Percentiles rank a stretch among this genome's conserved stretches.
Evolutionary conservation across 208 protist species (phyloP).

Genomic region (Leishmania amazonensis): DNA sequence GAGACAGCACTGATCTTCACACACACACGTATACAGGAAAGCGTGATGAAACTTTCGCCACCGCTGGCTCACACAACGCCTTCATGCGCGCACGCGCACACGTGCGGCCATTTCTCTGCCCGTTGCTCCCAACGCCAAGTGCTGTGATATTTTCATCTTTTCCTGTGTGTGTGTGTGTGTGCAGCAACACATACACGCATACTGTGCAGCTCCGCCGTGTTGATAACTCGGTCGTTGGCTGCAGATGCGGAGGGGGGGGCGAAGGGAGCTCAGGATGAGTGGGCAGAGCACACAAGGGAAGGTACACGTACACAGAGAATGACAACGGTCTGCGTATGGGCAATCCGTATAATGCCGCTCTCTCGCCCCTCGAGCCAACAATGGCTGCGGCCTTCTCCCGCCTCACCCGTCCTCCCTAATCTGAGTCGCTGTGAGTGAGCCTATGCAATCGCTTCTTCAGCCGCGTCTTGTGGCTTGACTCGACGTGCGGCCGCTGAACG

Average conservation of each 20-base stretch:
- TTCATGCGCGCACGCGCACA: background rate
- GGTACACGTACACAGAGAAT: background rate
- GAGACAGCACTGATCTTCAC: background rate
- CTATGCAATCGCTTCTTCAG: slow-evolving; percentile 51
- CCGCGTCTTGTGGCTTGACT: slow-evolving; percentile 60
- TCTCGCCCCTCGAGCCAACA: background rate
- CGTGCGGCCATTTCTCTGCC: too few relatives aligned
- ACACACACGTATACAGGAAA: background rate
- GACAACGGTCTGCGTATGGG: background rate
- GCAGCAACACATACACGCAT: background rate
- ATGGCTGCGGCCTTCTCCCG: too few relatives aligned
- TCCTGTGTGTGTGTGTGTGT: background rate
- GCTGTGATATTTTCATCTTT: background rate
- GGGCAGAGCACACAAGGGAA: background rate
- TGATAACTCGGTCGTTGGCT: background rate
- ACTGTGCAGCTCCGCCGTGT: background rate
- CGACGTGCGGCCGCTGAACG: slow-evolving; percentile 37
- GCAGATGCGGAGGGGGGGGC: background rate
- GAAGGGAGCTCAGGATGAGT: background rate
- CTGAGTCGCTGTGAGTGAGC: slow-evolving; percentile 86
- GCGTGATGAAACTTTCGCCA: background rate
- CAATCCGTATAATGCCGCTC: background rate
- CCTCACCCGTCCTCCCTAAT: slow-evolving; percentile 24
- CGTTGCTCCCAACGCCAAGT: background rate
- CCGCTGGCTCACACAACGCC: background rate